These are phyloP conservation scores for Pistacia integerrima DNA, from an alignment of 345 rosid genomes.

Conservation along the genomic window DNA sequence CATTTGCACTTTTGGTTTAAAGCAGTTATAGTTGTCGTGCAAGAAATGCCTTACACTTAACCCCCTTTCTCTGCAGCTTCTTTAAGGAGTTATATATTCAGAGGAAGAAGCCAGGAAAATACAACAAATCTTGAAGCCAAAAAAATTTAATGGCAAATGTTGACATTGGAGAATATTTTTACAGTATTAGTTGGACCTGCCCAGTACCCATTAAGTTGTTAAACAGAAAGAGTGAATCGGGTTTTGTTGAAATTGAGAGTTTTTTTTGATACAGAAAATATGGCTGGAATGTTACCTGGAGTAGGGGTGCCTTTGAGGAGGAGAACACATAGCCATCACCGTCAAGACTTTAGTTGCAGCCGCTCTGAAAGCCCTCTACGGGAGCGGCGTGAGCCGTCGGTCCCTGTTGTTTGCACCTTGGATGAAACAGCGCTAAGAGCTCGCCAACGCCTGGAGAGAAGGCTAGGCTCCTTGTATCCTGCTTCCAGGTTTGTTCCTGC, in stretches of 20 bases:
- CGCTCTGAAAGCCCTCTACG: neutral
- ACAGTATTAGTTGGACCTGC: neutral
- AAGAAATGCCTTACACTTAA: too few relatives aligned
- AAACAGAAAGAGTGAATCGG: neutral
- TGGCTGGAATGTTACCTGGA: constrained; percentile 17
- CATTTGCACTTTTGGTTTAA: too few relatives aligned
- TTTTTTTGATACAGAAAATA: neutral
- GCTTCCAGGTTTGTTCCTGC: constrained; percentile 15
- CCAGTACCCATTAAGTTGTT: neutral
- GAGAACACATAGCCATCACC: neutral
- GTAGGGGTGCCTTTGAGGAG: constrained; percentile 16
- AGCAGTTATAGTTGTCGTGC: neutral
- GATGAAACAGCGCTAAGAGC: constrained; percentile 18
- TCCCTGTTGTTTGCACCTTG: neutral
- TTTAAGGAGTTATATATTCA: neutral
- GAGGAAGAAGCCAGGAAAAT: neutral
- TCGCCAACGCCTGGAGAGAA: constrained; percentile 21
- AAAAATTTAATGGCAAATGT: too few relatives aligned
- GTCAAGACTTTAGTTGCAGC: neutral
- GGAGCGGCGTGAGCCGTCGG: constrained; percentile 3
- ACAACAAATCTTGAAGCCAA: neutral
- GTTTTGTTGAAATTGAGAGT: neutral
- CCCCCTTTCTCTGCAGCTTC: constrained; percentile 7
- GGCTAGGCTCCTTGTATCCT: constrained; percentile 5
- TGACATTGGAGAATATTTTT: too few relatives aligned